phyloP scores from a whole-genome alignment of 805 yeast species.

The Starmerella roubikii region DNA sequence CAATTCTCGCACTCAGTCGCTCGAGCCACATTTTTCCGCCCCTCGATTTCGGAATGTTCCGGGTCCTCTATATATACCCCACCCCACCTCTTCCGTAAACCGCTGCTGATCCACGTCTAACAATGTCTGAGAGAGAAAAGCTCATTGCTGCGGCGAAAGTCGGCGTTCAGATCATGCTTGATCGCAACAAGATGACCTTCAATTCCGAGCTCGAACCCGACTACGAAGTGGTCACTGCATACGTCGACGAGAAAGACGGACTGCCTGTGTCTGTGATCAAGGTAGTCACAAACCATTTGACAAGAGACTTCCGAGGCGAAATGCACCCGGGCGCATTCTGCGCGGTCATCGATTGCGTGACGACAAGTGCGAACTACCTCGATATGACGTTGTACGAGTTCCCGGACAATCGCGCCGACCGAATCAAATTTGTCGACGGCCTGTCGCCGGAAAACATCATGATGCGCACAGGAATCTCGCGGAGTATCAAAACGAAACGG shows the following conservation, averaged over 20 bases:
- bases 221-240: constrained; percentile 3
- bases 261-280: constrained; percentile 11
- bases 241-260: constrained; percentile 9
- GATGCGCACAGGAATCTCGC: constrained; percentile 14
- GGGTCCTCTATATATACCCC: too few relatives aligned
- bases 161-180: constrained; percentile 18
- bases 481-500: constrained; percentile 13
- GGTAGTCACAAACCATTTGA: neutral
- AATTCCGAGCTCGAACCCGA: constrained; percentile 6
- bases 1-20: too few relatives aligned
- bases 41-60: too few relatives aligned
- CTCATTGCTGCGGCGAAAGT: neutral
- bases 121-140: too few relatives aligned
- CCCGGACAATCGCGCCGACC: constrained; percentile 5
- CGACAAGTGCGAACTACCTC: constrained; percentile 6
- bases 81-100: too few relatives aligned
- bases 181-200: constrained; percentile 4
- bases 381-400: constrained; percentile 10
- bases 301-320: constrained; percentile 2
- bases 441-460: neutral
- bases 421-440: neutral
- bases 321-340: constrained; percentile 14
- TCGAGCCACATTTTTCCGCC: too few relatives aligned
- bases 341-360: constrained; percentile 12
- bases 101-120: too few relatives aligned